Percentiles rank a stretch among this genome's conserved stretches.
Evolutionary conservation across 225 moss, liverwort and hornwort species (phyloP).

Genomic region (Marchantia polymorpha): DNA sequence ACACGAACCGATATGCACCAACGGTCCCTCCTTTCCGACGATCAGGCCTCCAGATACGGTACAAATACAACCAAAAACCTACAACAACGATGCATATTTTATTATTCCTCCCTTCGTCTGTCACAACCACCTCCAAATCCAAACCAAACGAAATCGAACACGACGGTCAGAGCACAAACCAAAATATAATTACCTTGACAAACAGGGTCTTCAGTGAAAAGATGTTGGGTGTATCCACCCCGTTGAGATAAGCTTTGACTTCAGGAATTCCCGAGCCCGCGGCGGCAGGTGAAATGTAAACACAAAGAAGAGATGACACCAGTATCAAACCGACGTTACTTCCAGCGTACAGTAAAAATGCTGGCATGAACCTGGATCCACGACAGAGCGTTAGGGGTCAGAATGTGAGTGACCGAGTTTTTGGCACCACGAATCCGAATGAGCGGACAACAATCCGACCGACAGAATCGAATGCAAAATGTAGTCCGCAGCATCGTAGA

Average conservation of each 20-base stretch:
- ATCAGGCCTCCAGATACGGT: conserved; percentile 86
- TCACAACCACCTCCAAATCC: background rate
- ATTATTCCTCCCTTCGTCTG: background rate
- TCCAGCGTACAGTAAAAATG: conserved; percentile 62
- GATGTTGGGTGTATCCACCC: conserved; percentile 77
- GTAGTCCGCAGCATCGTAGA: background rate
- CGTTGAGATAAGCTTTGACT: conserved; percentile 95
- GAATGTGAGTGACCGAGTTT: background rate
- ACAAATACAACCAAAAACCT: conserved; percentile 82
- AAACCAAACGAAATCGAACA: background rate
- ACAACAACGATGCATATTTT: conserved; percentile 3
- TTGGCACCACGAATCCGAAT: background rate
- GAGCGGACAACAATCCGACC: background rate
- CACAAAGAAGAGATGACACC: conserved; percentile 64
- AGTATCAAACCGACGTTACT: conserved; percentile 58
- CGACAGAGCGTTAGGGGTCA: background rate
- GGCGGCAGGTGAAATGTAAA: conserved; percentile 80
- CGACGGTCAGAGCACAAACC: background rate
- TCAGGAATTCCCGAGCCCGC: conserved; percentile 97
- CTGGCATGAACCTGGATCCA: conserved; percentile 52
- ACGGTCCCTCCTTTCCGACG: conserved; percentile 91
- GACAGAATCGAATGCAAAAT: background rate
- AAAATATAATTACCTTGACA: conserved; percentile 61
- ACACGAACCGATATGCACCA: conserved; percentile 88
- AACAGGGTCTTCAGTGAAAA: conserved; percentile 75